phyloP scores from a whole-genome alignment of 1,139 yeast species.

The Scheffersomyces segobiensis region DNA sequence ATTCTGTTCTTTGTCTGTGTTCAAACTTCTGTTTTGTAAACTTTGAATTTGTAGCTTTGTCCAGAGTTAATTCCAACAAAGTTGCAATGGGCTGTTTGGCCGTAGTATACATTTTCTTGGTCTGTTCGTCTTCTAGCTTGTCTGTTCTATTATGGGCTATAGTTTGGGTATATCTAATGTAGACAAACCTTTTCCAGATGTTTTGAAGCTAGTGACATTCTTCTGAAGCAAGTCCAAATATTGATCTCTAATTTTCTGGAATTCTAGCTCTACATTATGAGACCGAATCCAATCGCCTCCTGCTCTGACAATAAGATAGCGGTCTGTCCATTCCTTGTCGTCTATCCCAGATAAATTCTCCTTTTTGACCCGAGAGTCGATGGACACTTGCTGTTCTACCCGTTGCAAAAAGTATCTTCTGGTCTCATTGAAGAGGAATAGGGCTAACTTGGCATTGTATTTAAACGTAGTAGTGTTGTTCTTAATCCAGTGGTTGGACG shows the following conservation, averaged over 20 bases:
- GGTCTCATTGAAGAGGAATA: constrained; percentile 11
- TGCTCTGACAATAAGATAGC: neutral
- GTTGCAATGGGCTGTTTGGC: neutral
- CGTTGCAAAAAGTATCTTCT: constrained; percentile 10
- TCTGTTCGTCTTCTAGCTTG: neutral
- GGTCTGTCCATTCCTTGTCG: neutral
- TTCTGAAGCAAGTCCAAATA: constrained; percentile 3
- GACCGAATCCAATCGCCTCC: constrained; percentile 12
- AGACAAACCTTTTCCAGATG: neutral
- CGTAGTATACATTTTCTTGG: too few species aligned
- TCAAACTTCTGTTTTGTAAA: neutral
- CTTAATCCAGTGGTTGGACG: constrained; percentile 5
- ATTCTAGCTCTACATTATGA: constrained; percentile 12
- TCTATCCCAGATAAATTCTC: neutral
- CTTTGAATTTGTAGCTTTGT: neutral
- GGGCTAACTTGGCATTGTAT: constrained; percentile 6
- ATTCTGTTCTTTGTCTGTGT: neutral
- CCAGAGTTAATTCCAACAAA: too few species aligned
- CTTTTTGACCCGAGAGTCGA: constrained; percentile 5
- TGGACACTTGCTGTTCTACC: constrained; percentile 10
- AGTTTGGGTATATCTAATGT: neutral
- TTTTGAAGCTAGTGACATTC: neutral
- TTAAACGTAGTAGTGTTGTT: neutral
- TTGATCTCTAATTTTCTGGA: constrained; percentile 9
- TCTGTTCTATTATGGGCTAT: neutral